Evolutionary conservation across 768 basidiomycete genomes (phyloP).

Genomic region (Hydnomerulius pinastri): DNA sequence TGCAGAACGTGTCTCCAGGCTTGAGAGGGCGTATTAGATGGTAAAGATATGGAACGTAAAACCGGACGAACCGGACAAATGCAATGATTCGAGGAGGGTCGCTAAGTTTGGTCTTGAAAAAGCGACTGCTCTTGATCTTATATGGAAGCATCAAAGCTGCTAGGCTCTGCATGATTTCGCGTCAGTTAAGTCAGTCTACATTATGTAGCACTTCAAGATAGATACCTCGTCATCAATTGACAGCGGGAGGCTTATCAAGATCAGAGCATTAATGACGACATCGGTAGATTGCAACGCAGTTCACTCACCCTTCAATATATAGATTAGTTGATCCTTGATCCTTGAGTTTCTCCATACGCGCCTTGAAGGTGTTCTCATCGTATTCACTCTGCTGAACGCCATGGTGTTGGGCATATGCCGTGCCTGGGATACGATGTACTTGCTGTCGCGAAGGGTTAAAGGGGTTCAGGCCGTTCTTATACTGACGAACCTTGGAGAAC

Average conservation of each 20-base stretch:
- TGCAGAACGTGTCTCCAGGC: constrained; percentile 68
- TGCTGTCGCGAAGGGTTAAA: constrained; percentile 36
- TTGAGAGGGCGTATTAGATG: constrained; percentile 24
- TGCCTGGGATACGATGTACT: constrained; percentile 84
- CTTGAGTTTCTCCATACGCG: constrained; percentile 74
- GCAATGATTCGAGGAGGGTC: constrained; percentile 79
- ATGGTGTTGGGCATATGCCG: constrained; percentile 51
- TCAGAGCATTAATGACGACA: constrained; percentile 3
- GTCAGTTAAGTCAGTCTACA: not conserved
- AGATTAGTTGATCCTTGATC: constrained; percentile 72
- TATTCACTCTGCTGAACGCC: constrained; percentile 25
- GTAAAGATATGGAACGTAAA: not conserved
- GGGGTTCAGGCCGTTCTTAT: not conserved
- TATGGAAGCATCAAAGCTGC: constrained; percentile 67
- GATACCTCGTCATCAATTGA: constrained; percentile 65
- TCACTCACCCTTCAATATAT: constrained; percentile 71
- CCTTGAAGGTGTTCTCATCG: constrained; percentile 58
- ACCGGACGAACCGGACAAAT: constrained; percentile 64
- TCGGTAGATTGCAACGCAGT: not conserved
- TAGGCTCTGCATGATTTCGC: constrained; percentile 47
- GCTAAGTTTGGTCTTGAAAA: constrained; percentile 78
- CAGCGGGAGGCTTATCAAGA: constrained; percentile 58
- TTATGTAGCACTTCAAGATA: not conserved
- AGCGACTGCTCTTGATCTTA: constrained; percentile 71
- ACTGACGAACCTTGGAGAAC: constrained; percentile 69